These are phyloP conservation scores for Alternaria consortialis DNA, from an alignment of 2,329 filamentous ascomycete species.

Conservation along the genomic window DNA sequence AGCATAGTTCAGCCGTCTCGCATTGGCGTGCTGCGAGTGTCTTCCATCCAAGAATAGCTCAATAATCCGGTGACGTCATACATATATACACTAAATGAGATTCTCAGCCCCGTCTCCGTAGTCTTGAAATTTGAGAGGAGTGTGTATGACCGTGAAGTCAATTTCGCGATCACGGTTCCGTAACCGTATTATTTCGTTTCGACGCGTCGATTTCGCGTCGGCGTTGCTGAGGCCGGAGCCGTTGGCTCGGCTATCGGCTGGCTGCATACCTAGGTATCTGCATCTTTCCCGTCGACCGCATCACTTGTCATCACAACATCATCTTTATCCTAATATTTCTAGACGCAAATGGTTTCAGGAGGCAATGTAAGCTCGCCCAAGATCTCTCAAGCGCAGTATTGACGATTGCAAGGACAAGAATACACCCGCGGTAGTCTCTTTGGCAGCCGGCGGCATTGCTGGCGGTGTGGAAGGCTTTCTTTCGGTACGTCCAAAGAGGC, in stretches of 20 bases:
- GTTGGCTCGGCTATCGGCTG: conserved; percentile 13
- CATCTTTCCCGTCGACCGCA: conserved; percentile 15
- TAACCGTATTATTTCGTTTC: background rate
- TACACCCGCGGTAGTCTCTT: conserved; percentile 50
- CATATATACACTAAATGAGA: background rate
- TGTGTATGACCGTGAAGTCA: background rate
- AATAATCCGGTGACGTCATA: background rate
- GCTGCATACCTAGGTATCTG: conserved; percentile 4
- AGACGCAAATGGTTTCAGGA: conserved; percentile 43
- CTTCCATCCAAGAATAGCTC: background rate
- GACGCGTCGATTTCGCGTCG: conserved; percentile 6
- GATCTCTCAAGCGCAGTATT: background rate
- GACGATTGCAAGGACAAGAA: conserved; percentile 42
- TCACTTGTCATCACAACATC: conserved; percentile 27
- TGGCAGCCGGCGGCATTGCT: conserved; percentile 51
- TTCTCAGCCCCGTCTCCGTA: background rate
- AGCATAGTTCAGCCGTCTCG: background rate
- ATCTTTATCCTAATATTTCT: conserved; percentile 4
- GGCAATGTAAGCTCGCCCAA: conserved; percentile 29
- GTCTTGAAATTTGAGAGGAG: background rate
- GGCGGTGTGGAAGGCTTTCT: conserved; percentile 52
- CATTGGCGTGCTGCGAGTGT: background rate
- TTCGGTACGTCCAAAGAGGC: conserved; percentile 34
- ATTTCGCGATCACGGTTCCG: background rate
- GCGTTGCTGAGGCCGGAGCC: conserved; percentile 2